phyloP scores from a whole-genome alignment of 768 basidiomycete species.

The Pluteus cervinus region DNA sequence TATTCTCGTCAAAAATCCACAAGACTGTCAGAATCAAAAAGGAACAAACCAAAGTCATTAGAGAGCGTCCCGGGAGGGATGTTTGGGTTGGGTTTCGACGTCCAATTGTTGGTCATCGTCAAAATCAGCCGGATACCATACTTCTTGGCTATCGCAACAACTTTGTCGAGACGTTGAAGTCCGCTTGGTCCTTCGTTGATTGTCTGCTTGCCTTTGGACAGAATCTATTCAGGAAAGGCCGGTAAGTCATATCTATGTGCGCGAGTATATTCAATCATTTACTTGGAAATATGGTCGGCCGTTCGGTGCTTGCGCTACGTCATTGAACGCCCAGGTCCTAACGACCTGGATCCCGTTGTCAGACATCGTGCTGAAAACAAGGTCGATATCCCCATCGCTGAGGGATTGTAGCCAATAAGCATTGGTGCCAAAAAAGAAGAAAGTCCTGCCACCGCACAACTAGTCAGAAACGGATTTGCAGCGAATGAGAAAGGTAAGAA shows the following conservation, averaged over 20 bases:
- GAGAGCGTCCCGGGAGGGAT: conserved; percentile 22
- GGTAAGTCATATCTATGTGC: neutral
- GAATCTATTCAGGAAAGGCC: conserved; percentile 6
- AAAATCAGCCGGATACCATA: conserved; percentile 15
- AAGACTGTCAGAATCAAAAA: neutral
- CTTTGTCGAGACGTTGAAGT: conserved; percentile 13
- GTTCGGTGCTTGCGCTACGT: conserved; percentile 12
- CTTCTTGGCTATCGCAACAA: conserved; percentile 11
- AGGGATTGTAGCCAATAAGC: conserved; percentile 15
- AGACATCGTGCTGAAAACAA: conserved; percentile 14
- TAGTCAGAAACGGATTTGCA: no score
- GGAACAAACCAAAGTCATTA: conserved; percentile 20
- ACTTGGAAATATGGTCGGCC: conserved; percentile 16
- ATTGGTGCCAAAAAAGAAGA: conserved; percentile 17
- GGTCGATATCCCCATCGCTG: conserved; percentile 14
- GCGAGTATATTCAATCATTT: neutral
- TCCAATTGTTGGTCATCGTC: conserved; percentile 19
- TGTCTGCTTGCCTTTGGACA: conserved; percentile 9
- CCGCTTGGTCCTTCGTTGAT: conserved; percentile 15
- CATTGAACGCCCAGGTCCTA: conserved; percentile 19
- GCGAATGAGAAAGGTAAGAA: no score
- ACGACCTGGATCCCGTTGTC: conserved; percentile 13
- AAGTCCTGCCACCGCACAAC: no score
- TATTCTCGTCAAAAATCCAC: neutral
- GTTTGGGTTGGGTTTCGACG: conserved; percentile 6